These are phyloP conservation scores for Peterozyma toletana DNA, from an alignment of 805 yeast species.

Conservation along the genomic window DNA sequence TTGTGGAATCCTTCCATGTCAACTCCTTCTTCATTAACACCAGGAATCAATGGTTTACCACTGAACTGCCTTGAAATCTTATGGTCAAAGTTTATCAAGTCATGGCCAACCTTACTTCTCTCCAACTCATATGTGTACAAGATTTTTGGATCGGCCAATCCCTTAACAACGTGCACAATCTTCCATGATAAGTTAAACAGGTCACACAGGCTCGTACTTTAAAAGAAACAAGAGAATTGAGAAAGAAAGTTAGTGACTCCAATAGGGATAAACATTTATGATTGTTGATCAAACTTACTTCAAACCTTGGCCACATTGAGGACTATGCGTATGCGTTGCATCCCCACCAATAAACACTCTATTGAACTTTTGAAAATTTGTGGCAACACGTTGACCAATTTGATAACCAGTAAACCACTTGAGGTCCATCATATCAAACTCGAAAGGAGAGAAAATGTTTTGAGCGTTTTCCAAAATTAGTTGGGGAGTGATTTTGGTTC, in stretches of 20 bases:
- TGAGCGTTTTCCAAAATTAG: slow-evolving; percentile 17
- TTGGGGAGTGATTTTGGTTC: slow-evolving; percentile 25
- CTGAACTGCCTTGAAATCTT: slow-evolving; percentile 21
- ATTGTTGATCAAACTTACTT: slow-evolving; percentile 14
- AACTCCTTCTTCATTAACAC: slow-evolving; percentile 15
- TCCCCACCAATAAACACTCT: slow-evolving; percentile 26
- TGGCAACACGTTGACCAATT: slow-evolving; percentile 24
- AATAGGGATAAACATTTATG: too few species aligned
- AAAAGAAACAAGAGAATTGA: too few species aligned
- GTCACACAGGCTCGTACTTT: slow-evolving; percentile 11
- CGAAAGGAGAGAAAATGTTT: slow-evolving; percentile 16
- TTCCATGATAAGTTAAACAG: slow-evolving; percentile 24
- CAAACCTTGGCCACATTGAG: slow-evolving; percentile 29
- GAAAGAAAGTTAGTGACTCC: too few species aligned
- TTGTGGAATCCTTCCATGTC: slow-evolving; percentile 20
- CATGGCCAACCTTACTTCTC: slow-evolving; percentile 22
- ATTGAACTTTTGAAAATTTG: slow-evolving; percentile 13
- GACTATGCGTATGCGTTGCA: slow-evolving; percentile 24
- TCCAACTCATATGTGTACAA: slow-evolving; percentile 24
- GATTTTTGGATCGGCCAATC: slow-evolving; percentile 17
- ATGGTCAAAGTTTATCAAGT: slow-evolving; percentile 24
- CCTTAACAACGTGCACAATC: slow-evolving; percentile 22
- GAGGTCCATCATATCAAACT: slow-evolving; percentile 18
- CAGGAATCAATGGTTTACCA: slow-evolving; percentile 19
- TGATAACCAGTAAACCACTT: slow-evolving; percentile 26